These are phyloP conservation scores for Tricholoma matsutake DNA, from an alignment of 768 basidiomycete genomes.

Conservation along the genomic window DNA sequence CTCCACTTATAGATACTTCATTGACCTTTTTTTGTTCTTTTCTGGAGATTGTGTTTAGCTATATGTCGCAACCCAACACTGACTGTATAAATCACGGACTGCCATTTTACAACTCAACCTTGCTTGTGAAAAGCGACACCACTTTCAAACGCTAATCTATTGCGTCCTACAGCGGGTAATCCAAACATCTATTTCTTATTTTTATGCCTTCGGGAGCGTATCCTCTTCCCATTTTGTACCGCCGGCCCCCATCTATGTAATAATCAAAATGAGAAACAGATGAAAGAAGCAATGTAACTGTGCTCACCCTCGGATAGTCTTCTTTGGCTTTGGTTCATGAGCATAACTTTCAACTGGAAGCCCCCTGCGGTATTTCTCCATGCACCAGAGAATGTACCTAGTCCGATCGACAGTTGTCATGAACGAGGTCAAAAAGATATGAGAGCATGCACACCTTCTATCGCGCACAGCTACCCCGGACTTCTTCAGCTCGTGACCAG, in stretches of 20 bases:
- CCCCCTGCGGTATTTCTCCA: slow-evolving; percentile 73
- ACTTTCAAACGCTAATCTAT: not conserved
- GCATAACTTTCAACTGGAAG: slow-evolving; percentile 56
- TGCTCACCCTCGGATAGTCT: slow-evolving; percentile 76
- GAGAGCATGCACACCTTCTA: slow-evolving; percentile 50
- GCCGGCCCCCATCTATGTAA: slow-evolving; percentile 64
- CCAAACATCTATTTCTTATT: slow-evolving; percentile 24
- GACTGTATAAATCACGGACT: not conserved
- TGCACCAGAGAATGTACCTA: slow-evolving; percentile 84
- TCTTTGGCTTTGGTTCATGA: slow-evolving; percentile 64
- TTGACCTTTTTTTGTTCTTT: not conserved
- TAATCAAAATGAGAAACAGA: not conserved
- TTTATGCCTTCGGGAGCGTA: slow-evolving; percentile 59
- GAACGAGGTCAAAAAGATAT: slow-evolving; percentile 1
- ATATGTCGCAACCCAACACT: not conserved
- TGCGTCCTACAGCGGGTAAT: not conserved
- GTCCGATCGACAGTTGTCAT: not conserved
- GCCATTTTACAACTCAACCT: not conserved
- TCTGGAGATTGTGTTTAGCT: not conserved
- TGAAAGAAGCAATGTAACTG: not conserved
- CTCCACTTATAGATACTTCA: not conserved
- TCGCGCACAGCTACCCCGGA: slow-evolving; percentile 66
- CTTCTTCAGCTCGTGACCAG: slow-evolving; percentile 56
- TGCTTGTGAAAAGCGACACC: not conserved
- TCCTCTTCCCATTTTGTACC: slow-evolving; percentile 70